These are phyloP conservation scores for Eucalyptus polyanthemos DNA, from an alignment of 345 rosid species.

Conservation along the genomic window DNA sequence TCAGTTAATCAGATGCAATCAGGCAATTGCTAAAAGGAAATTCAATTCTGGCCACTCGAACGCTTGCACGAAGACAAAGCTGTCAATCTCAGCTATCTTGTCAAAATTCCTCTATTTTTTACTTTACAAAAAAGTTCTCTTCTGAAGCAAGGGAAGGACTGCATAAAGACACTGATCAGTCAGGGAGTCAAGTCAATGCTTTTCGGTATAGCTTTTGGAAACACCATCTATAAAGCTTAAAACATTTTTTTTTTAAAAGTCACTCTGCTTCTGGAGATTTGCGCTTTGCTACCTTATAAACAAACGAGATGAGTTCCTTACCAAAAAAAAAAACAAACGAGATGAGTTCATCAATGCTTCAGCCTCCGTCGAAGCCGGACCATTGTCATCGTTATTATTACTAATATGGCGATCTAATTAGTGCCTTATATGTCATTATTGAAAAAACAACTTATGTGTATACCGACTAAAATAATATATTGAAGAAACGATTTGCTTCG, in stretches of 20 bases:
- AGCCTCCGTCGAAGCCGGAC: not conserved
- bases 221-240: not conserved
- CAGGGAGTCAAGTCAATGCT: not conserved
- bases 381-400: not conserved
- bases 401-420: no score
- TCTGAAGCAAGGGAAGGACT: not conserved
- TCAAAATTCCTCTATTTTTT: not conserved
- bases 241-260: not conserved
- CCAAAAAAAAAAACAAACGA: no score
- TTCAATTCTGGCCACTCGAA: not conserved
- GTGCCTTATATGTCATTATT: not conserved
- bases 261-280: not conserved
- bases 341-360: not conserved
- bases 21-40: not conserved
- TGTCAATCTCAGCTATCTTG: not conserved
- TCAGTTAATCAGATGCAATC: not conserved
- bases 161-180: not conserved
- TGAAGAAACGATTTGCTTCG: rapidly evolving
- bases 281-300: not conserved
- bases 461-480: not conserved
- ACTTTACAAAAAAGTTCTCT: not conserved
- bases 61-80: not conserved
- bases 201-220: not conserved
- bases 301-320: not conserved
- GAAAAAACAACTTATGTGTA: not conserved